Base-by-base conservation (phyloP, 257 asterid species). In the Solanum raphanifolium region DNA sequence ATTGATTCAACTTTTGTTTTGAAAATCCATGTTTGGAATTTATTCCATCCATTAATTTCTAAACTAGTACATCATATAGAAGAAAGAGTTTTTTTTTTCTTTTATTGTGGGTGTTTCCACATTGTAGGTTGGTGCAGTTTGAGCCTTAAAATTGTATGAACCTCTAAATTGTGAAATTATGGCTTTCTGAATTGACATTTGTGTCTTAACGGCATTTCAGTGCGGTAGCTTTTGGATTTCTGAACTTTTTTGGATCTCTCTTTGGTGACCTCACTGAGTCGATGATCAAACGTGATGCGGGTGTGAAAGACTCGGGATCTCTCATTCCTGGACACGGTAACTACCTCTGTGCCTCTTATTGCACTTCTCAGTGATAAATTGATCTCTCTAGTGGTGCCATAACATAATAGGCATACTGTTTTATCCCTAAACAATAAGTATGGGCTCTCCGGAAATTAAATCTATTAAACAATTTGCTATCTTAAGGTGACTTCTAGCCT, bases 251-350 rank as follows among this genome's bases (percentile, higher is more conserved):
- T 83, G 99, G 99, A 86, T 97, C 99, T 85, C 96, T 96, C 86
- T 97, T 95, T 82, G 99, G 99, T 34, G 98, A 97, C 91, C 98
- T 97, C 41, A 90, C 92, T 5, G 99, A 97, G 93, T 96, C 99
- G 41, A 94, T 97, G 95, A 97, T 97, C 93, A 97, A 97, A 92
- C 98, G 99, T 88, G 99, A 97, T 90, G 99, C 99, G 0, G 98
- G 99, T 78, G 99, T 94, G 89, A 97, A 97, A 92, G 99, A 97
- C 91, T 97, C 98, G 39, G 99, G 99, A 68, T 93, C 98, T 1
- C 99, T 96, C 88, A 97, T 97, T 90, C 99, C 99, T 48, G 99
- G 99, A 79, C 99, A 97, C 71, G 99, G 99, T 97, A 94, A 93
- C 23, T 20, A 68, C 88, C 60, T 13, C 72, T 86, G 15, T 41